Evolutionary conservation across 2,329 filamentous ascomycete species (phyloP).

Genomic region (Cercospora beticola): DNA sequence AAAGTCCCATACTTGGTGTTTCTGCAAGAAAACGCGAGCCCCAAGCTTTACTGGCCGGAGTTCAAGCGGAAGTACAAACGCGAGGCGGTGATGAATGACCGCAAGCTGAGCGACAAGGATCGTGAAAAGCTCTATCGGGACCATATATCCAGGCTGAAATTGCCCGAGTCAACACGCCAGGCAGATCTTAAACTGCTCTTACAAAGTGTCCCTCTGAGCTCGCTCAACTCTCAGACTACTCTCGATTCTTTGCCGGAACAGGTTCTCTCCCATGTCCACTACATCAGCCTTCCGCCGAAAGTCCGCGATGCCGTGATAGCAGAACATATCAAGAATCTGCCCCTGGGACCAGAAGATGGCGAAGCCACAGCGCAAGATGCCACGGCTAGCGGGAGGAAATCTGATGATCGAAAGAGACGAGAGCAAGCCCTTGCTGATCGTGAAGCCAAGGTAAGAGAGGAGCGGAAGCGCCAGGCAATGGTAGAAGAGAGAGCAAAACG

Average conservation of each 20-base stretch:
- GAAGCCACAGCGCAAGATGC: slow-evolving; percentile 54
- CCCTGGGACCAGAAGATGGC: slow-evolving; percentile 39
- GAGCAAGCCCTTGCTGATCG: slow-evolving; percentile 27
- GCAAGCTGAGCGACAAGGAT: slow-evolving; percentile 61
- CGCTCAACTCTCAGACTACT: slow-evolving; percentile 61
- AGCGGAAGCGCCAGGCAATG: slow-evolving; percentile 21
- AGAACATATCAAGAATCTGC: slow-evolving; percentile 64
- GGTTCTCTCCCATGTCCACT: slow-evolving; percentile 67
- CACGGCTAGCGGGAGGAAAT: slow-evolving; percentile 35
- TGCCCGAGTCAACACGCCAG: slow-evolving; percentile 65
- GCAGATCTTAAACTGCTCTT: slow-evolving; percentile 67
- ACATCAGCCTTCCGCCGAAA: slow-evolving; percentile 62
- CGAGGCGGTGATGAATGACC: slow-evolving; percentile 75
- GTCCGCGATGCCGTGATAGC: slow-evolving; percentile 65
- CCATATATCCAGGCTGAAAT: slow-evolving; percentile 64
- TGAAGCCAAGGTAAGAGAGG: slow-evolving; percentile 28
- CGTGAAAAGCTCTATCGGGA: slow-evolving; percentile 79
- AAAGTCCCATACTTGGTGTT: slow-evolving; percentile 78
- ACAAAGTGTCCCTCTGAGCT: slow-evolving; percentile 57
- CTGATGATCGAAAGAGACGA: slow-evolving; percentile 25
- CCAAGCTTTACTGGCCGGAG: slow-evolving; percentile 95
- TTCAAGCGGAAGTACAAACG: slow-evolving; percentile 89
- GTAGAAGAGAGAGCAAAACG: slow-evolving; percentile 23
- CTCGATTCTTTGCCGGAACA: slow-evolving; percentile 60
- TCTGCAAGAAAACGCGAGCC: slow-evolving; percentile 75